Evolutionary conservation across 192 early-diverging fungal genomes (phyloP).

Genomic region (Geosiphon pyriformis): DNA sequence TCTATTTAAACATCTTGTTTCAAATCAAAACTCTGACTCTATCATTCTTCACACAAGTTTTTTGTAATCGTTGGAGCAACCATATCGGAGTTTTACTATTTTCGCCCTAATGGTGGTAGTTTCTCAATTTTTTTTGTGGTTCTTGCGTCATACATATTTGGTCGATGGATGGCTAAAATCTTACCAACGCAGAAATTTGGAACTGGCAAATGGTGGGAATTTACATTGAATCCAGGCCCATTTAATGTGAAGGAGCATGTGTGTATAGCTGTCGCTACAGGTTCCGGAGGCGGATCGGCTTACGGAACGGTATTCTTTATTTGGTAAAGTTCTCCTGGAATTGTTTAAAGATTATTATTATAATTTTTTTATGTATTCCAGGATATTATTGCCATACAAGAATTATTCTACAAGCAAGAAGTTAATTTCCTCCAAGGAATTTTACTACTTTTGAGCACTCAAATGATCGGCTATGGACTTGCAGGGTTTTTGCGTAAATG

Average conservation of each 20-base stretch:
- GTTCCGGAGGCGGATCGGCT: slow-evolving; percentile 42
- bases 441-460: slow-evolving; percentile 50
- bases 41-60: not conserved
- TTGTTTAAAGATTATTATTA: too few relatives aligned
- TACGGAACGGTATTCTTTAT: slow-evolving; percentile 41
- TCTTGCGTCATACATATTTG: slow-evolving; percentile 29
- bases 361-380: too few relatives aligned
- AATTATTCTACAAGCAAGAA: slow-evolving; percentile 50
- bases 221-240: slow-evolving; percentile 26
- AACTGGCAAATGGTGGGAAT: not conserved
- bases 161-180: slow-evolving; percentile 26
- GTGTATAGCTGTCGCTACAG: slow-evolving; percentile 49
- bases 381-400: slow-evolving; percentile 51
- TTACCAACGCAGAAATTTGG: not conserved
- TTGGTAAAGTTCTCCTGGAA: too few relatives aligned
- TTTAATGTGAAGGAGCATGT: slow-evolving; percentile 70
- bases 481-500: slow-evolving; percentile 55
- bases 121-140: slow-evolving; percentile 37
- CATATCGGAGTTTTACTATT: slow-evolving; percentile 37
- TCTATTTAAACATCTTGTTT: not conserved
- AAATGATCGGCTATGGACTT: slow-evolving; percentile 61
- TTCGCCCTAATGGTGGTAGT: slow-evolving; percentile 28
- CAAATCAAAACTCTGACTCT: too few relatives aligned
- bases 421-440: slow-evolving; percentile 50
- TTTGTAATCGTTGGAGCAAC: slow-evolving; percentile 33